Base-by-base conservation (phyloP, 148 eudicot species). In the Rhododendron williamsianum region DNA sequence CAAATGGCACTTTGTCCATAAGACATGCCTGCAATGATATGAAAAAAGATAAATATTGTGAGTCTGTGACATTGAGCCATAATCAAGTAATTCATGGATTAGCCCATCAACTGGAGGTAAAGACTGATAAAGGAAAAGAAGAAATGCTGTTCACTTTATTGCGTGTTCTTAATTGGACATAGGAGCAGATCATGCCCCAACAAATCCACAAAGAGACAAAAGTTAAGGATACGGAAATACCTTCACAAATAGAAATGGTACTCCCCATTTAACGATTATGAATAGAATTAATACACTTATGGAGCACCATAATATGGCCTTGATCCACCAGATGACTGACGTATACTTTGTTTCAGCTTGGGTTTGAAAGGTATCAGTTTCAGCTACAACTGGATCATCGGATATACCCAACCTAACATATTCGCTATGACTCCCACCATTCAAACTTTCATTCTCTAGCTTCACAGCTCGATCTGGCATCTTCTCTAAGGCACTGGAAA, bases 191-290 rank as follows among this genome's bases (percentile, higher is more conserved):
- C 25, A 41, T n/a, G 2, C 11, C 73, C 41, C 43, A 41, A 52
- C 23, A 36, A 25, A 84, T 35, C 38, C 41, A 41, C 78, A 38
- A 16, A 45, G 2, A 11, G 12, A 58, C 16, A 72, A 19, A 19
- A 6, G 19, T 10, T 23, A 41, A 60, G 84, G 36, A 19, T 82
- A 56, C 2, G 74, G 9, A 54, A 72, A 16, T 92, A 96, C 98
- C 98, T 96, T 94, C 87, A 94, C 94, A 78, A 96, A 95, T 77
- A 91, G 82, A 87, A 94, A 92, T 60, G 98, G 98, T 43, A 92
- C 91, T 86, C 98, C 98, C 96, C 98, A 94, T 84, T 94, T 96
- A 30, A 93, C n/a, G 11, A 94, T 87, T 82, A 93, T 18, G 30
- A 96, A 87, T 33, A 89, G 65, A 80, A 88, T 33, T 73, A 92